Conservation (phyloP, 2,329 filamentous ascomycete genomes). For the Cladosporium austrohemisphaericum region DNA sequence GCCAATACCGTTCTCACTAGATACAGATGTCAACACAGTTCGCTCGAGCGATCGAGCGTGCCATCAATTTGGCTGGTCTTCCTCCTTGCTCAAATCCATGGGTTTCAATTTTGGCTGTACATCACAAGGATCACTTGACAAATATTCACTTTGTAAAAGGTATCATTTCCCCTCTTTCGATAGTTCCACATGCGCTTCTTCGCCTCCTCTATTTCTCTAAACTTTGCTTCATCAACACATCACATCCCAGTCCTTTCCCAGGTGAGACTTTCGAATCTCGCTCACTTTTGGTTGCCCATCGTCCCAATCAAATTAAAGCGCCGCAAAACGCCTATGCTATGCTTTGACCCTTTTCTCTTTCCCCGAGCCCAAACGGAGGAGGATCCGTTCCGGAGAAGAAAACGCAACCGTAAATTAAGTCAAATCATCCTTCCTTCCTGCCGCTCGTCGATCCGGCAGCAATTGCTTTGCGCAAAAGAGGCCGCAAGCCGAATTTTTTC, state of each 20-base stretch:
- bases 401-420: slow-evolving; percentile 7
- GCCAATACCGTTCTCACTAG: no score
- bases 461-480: background rate
- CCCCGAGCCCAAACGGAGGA: slow-evolving; percentile 3
- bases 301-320: slow-evolving; percentile 15
- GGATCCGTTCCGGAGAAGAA: slow-evolving; percentile 11
- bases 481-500: background rate
- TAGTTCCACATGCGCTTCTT: no score
- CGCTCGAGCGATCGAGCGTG: no score
- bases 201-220: slow-evolving; percentile 6
- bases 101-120: no score
- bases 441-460: background rate
- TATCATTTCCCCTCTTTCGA: no score
- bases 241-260: slow-evolving; percentile 2
- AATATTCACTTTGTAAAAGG: no score
- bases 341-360: slow-evolving; percentile 17
- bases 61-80: no score
- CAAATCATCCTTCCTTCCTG: background rate
- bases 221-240: background rate
- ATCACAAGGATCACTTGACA: no score
- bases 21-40: background rate
- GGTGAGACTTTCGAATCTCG: background rate
- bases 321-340: slow-evolving; percentile 27
- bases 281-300: no score
- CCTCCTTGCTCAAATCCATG: no score